These are phyloP conservation scores for Somion occarium DNA, from an alignment of 1,284 basidiomycete species.

Conservation along the genomic window DNA sequence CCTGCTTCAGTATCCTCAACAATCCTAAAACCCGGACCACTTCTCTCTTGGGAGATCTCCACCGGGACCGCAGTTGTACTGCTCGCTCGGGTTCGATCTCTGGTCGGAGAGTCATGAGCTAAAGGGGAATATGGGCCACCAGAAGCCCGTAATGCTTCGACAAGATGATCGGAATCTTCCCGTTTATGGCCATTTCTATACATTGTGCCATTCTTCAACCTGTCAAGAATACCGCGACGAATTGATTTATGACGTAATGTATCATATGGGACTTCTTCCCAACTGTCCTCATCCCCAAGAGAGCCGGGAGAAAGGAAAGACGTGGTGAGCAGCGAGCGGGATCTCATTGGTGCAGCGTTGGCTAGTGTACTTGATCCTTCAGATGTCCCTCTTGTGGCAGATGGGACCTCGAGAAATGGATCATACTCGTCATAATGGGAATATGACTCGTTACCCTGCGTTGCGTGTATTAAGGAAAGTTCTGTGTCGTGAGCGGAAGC, in stretches of 20 bases:
- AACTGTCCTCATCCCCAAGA: conserved; percentile 18
- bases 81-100: conserved; percentile 27
- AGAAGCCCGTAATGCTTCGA: conserved; percentile 10
- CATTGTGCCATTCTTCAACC: conserved; percentile 20
- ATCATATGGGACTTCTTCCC: conserved; percentile 21
- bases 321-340: conserved; percentile 1
- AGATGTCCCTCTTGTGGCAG: conserved; percentile 1
- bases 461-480: not conserved
- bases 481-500: not conserved
- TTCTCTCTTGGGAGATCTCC: not conserved
- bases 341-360: not conserved
- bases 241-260: conserved; percentile 27
- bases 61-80: not conserved
- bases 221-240: conserved; percentile 28
- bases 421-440: conserved; percentile 17
- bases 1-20: conserved; percentile 25
- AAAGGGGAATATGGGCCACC: not conserved
- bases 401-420: conserved; percentile 18
- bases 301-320: conserved; percentile 13
- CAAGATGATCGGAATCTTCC: conserved; percentile 21
- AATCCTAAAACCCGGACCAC: conserved; percentile 29
- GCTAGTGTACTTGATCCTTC: conserved; percentile 1
- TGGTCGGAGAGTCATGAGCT: conserved; percentile 9
- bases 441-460: not conserved
- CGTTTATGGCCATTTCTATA: conserved; percentile 19